Evolutionary conservation across 1,284 basidiomycete species (phyloP).

Genomic region (Puccinia hordei): DNA sequence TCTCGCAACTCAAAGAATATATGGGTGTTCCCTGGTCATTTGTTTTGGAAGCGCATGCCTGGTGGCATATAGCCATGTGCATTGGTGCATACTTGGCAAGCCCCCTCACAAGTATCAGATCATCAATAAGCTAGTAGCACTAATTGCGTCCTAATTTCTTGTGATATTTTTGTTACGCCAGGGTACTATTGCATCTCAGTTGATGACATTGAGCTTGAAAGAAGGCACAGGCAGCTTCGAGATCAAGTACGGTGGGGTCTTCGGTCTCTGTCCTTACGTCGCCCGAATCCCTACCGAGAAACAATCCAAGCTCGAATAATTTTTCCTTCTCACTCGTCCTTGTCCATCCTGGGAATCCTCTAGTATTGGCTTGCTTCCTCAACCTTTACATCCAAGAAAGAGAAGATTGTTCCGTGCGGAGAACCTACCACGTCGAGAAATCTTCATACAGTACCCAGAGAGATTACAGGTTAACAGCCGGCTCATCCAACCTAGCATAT

Average conservation of each 20-base stretch:
- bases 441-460: no score
- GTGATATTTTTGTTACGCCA: background rate
- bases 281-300: constrained; percentile 18
- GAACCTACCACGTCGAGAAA: no score
- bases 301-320: background rate
- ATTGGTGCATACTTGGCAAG: constrained; percentile 60
- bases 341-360: no score
- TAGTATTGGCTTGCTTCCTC: no score
- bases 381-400: no score
- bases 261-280: constrained; percentile 42
- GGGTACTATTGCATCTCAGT: constrained; percentile 33
- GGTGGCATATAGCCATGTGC: constrained; percentile 64
- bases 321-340: no score
- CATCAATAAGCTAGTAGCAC: background rate
- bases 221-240: constrained; percentile 46
- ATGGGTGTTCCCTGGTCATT: constrained; percentile 55
- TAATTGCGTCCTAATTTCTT: background rate
- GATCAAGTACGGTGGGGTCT: background rate
- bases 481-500: no score
- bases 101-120: no score
- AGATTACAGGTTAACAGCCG: no score
- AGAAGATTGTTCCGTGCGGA: no score
- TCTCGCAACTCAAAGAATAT: constrained; percentile 49
- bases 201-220: constrained; percentile 43
- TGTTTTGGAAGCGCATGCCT: constrained; percentile 59